Conservation (phyloP, 2,329 filamentous ascomycete species). For the Ceratocystis lukuohia region DNA sequence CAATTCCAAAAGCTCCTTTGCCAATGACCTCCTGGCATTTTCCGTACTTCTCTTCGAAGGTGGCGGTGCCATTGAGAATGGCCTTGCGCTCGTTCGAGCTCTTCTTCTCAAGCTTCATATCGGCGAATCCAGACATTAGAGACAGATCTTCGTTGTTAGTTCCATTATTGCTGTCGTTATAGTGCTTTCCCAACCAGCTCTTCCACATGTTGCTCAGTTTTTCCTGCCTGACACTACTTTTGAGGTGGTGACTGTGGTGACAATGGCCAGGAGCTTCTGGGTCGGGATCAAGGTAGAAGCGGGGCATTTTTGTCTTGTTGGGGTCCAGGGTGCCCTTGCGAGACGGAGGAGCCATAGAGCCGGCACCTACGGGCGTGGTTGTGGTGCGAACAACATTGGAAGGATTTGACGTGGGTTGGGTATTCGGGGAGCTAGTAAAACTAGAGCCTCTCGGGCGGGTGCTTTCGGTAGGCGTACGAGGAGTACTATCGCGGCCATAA, state of each 20-base stretch:
- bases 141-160: conserved; percentile 57
- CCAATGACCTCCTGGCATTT: conserved; percentile 97
- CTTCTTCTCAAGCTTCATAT: conserved; percentile 46
- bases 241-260: conserved; percentile 84
- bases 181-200: conserved; percentile 71
- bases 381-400: conserved; percentile 9
- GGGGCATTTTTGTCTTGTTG: conserved; percentile 15
- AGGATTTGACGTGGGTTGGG: conserved; percentile 6
- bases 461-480: conserved; percentile 12
- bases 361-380: conserved; percentile 11
- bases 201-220: conserved; percentile 89
- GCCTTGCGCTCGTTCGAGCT: conserved; percentile 17
- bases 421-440: conserved; percentile 15
- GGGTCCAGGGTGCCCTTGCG: conserved; percentile 14
- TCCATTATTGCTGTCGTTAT: conserved; percentile 44
- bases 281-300: conserved; percentile 26
- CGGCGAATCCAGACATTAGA: conserved; percentile 90
- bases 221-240: conserved; percentile 81
- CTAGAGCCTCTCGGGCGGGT: conserved; percentile 19
- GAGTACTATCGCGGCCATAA: conserved; percentile 13
- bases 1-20: conserved; percentile 90
- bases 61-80: conserved; percentile 51
- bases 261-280: conserved; percentile 56
- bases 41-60: conserved; percentile 89
- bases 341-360: background rate